Evolutionary conservation across 768 basidiomycete species (phyloP), one percentile per base, ranked within the genome.

Genomic region (Podaxis mareebaensis): DNA sequence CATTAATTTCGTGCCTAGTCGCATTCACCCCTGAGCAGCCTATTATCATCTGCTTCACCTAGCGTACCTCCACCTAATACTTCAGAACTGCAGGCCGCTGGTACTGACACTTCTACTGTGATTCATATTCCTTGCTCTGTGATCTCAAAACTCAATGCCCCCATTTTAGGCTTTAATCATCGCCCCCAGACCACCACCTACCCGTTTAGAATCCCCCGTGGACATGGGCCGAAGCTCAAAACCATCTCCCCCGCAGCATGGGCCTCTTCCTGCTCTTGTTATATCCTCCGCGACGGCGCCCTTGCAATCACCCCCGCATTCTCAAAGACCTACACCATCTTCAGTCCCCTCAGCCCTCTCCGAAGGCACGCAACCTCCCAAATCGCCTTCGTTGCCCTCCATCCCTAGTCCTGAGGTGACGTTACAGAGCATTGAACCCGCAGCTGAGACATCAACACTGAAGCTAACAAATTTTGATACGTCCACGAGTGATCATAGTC

Each of bases 21-120:
- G 11, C 46, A 55, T 36, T 55, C 61, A 3, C 53, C 61, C 11
- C n/a, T 62, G 26, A 62, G 30, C 12, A 55, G 39, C 28, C 7
- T 54, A 38, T n/a, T 53, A 15, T 24, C 42, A 0, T 62, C 61
- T 17, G 61, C 22, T 20, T 55, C 53, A 7, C 33, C 53, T 7
- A 26, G 61, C 24, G 53, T 49, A 33, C 53, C 60, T 36, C 53
- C 61, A 20, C 22, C 51, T 11, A 38, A 26, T 28, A 28, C 26
- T 49, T 17, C 38, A 1, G 59, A 60, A 39, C 59, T 5, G 5
- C 17, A 1, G 20, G 15, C n/a, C 3, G 33, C 28, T 26, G 33
- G 48, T 17, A 13, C 10, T 36, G 20, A 39, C 17, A 2, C 22
- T 11, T 33, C 20, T 11, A 38, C n/a, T 17, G 44, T 46, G 20